These are phyloP conservation scores for Mycena crocata DNA, from an alignment of 768 basidiomycete species.

Conservation along the genomic window DNA sequence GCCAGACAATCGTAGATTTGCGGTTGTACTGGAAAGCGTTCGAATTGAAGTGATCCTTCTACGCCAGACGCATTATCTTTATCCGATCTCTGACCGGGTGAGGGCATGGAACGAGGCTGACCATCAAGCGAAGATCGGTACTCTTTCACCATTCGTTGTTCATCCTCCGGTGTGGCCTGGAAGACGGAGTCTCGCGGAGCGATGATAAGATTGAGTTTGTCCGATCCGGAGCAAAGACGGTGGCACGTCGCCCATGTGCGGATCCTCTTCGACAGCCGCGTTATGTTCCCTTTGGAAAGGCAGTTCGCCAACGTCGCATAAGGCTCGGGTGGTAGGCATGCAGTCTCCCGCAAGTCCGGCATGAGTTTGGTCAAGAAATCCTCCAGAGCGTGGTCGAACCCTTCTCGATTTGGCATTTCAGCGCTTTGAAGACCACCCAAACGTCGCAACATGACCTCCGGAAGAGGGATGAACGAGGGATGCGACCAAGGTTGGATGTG, in stretches of 20 bases:
- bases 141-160: slow-evolving; percentile 61
- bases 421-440: slow-evolving; percentile 64
- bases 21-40: slow-evolving; percentile 71
- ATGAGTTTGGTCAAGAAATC: slow-evolving; percentile 64
- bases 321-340: slow-evolving; percentile 63
- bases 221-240: slow-evolving; percentile 71
- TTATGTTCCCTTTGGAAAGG: slow-evolving; percentile 55
- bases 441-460: slow-evolving; percentile 64
- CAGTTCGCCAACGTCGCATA: slow-evolving; percentile 65
- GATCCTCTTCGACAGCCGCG: slow-evolving; percentile 49
- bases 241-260: slow-evolving; percentile 70
- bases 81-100: slow-evolving; percentile 27
- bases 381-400: slow-evolving; percentile 62
- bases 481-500: slow-evolving; percentile 70
- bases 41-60: slow-evolving; percentile 57
- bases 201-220: slow-evolving; percentile 66
- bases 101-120: slow-evolving; percentile 13
- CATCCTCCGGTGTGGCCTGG: slow-evolving; percentile 59
- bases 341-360: slow-evolving; percentile 69
- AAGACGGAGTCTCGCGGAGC: slow-evolving; percentile 72
- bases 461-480: slow-evolving; percentile 69
- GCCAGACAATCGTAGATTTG: slow-evolving; percentile 79
- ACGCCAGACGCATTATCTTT: slow-evolving; percentile 44
- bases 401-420: slow-evolving; percentile 69
- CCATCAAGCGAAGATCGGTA: slow-evolving; percentile 57